Conservation (phyloP, 192 early-diverging fungal species). For the Gryganskiella cystojenkinii region DNA sequence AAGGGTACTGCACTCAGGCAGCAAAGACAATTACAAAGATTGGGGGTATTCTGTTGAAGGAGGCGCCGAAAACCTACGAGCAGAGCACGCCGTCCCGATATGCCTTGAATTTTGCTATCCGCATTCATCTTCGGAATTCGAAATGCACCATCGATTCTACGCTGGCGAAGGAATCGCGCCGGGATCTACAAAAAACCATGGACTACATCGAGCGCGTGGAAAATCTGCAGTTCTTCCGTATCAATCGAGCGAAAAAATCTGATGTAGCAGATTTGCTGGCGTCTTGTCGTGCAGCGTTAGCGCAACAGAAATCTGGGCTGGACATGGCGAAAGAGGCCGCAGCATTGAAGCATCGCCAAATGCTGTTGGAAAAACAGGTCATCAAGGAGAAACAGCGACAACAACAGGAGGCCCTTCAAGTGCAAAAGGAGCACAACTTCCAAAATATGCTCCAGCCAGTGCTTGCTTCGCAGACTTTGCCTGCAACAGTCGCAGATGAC, state of each 20-base stretch:
- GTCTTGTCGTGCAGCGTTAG: constrained; percentile 42
- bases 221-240: constrained; percentile 43
- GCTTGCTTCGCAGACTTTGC: constrained; percentile 11
- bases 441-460: constrained; percentile 6
- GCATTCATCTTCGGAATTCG: constrained; percentile 47
- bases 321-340: constrained; percentile 50
- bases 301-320: constrained; percentile 45
- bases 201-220: constrained; percentile 49
- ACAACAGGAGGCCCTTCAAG: not conserved
- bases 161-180: constrained; percentile 36
- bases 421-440: not conserved
- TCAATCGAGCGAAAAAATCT: constrained; percentile 43
- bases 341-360: constrained; percentile 33
- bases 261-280: constrained; percentile 39
- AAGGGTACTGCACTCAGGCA: constrained; percentile 48
- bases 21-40: constrained; percentile 51
- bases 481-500: not conserved
- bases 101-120: constrained; percentile 45
- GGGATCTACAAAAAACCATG: constrained; percentile 49
- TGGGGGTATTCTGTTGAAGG: constrained; percentile 33
- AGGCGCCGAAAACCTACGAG: constrained; percentile 36
- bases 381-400: not conserved
- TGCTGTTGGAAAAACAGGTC: constrained; percentile 7
- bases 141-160: constrained; percentile 27
- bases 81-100: constrained; percentile 43